Conservation (phyloP, 2,329 filamentous ascomycete species). For the Podosphaera aphanis region DNA sequence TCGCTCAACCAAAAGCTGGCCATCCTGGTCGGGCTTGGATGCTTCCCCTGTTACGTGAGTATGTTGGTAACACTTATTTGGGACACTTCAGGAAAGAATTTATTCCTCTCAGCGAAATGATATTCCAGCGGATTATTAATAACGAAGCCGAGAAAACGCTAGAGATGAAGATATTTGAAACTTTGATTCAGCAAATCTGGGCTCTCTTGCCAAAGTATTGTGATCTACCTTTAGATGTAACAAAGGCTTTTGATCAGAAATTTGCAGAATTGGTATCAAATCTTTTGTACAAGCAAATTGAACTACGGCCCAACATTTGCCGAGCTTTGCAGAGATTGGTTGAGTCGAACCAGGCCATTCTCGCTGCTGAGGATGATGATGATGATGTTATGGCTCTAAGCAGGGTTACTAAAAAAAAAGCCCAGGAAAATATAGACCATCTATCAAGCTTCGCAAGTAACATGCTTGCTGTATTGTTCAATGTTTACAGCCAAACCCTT, state of each 20-base stretch:
- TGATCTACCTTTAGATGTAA: slow-evolving; percentile 64
- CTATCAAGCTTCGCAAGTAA: slow-evolving; percentile 63
- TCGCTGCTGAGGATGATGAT: slow-evolving; percentile 36
- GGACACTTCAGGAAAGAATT: slow-evolving; percentile 69
- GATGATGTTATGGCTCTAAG: slow-evolving; percentile 52
- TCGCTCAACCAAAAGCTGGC: slow-evolving; percentile 50
- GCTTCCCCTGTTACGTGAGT: slow-evolving; percentile 72
- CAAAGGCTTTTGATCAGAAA: slow-evolving; percentile 53
- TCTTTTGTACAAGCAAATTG: slow-evolving; percentile 74
- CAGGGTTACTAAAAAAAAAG: slow-evolving; percentile 50
- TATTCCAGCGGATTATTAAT: slow-evolving; percentile 75
- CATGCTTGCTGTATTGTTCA: slow-evolving; percentile 89
- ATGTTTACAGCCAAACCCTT: slow-evolving; percentile 90
- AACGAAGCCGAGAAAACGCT: slow-evolving; percentile 72
- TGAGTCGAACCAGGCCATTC: slow-evolving; percentile 71
- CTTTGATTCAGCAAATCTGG: slow-evolving; percentile 88
- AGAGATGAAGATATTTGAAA: slow-evolving; percentile 95
- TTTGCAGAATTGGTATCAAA: slow-evolving; percentile 86
- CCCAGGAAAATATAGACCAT: slow-evolving; percentile 60
- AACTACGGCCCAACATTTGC: slow-evolving; percentile 71
- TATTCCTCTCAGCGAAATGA: slow-evolving; percentile 66
- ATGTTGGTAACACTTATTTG: slow-evolving; percentile 69
- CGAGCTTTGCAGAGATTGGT: slow-evolving; percentile 66
- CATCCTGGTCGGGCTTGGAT: slow-evolving; percentile 83
- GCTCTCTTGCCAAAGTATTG: slow-evolving; percentile 84